Percentiles rank a stretch among this genome's conserved stretches.
Conservation (phyloP, 805 yeast species). For the Wickerhamiella lipophila region DNA sequence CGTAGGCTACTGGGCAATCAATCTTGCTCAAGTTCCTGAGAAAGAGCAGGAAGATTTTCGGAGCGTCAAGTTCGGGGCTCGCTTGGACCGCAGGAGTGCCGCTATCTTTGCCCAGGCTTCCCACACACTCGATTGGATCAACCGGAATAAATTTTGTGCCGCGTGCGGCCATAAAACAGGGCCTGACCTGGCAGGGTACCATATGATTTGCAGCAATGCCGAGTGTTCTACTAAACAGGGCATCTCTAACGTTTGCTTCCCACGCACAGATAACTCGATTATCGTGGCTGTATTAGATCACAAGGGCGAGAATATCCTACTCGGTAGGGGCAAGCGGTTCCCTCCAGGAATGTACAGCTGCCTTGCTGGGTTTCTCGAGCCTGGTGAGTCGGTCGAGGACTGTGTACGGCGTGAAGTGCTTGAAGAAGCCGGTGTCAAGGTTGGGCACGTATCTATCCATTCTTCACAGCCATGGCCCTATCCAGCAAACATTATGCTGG, state of each 20-base stretch:
- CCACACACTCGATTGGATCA: conserved; percentile 76
- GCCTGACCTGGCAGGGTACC: conserved; percentile 34
- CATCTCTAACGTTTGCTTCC: conserved; percentile 74
- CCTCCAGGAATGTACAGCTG: conserved; percentile 59
- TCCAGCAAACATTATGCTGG: conserved; percentile 88
- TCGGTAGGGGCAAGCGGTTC: conserved; percentile 59
- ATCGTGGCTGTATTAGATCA: conserved; percentile 65
- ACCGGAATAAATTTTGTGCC: conserved; percentile 63
- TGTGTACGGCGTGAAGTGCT: conserved; percentile 82
- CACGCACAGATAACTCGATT: conserved; percentile 82
- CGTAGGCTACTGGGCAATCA: conserved; percentile 2
- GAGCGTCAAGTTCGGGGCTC: conserved; percentile 7
- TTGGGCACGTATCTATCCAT: conserved; percentile 43
- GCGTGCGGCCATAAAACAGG: conserved; percentile 55
- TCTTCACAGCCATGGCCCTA: conserved; percentile 96
- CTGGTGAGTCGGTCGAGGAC: conserved; percentile 80
- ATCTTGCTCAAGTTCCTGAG: conserved; percentile 20
- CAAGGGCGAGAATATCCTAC: conserved; percentile 46
- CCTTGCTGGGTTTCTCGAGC: conserved; percentile 93
- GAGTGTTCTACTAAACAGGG: conserved; percentile 30
- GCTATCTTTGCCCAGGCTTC: conserved; percentile 68
- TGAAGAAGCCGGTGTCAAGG: conserved; percentile 86
- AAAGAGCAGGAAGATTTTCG: conserved; percentile 1
- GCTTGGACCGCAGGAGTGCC: conserved; percentile 28
- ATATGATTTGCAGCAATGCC: conserved; percentile 23